phyloP scores from a whole-genome alignment of 202 grass and related monocot species.

The Schoenoplectus tabernaemontani region DNA sequence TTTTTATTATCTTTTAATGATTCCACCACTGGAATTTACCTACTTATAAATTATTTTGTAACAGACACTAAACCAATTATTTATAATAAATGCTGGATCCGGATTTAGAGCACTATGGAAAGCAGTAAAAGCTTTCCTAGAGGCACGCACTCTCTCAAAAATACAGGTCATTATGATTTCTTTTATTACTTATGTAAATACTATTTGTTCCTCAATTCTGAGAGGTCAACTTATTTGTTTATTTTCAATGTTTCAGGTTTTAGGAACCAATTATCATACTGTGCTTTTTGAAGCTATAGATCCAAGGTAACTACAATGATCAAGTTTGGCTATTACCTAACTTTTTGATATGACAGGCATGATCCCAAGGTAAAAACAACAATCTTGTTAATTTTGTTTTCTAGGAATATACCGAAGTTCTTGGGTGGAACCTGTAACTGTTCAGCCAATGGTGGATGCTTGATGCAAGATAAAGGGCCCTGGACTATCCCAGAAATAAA shows the following conservation, averaged over 20 bases:
- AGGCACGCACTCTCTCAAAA: slow-evolving; percentile 70
- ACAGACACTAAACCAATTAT: slow-evolving; percentile 87
- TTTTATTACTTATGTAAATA: slow-evolving; percentile 2
- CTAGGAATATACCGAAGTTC: slow-evolving; percentile 87
- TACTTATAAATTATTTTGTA: slow-evolving; percentile 24
- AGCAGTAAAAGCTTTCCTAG: slow-evolving; percentile 73
- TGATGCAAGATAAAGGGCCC: slow-evolving; percentile 78
- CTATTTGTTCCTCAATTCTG: background rate
- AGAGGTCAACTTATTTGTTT: slow-evolving; percentile 10
- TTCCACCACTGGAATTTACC: slow-evolving; percentile 10
- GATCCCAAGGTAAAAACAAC: slow-evolving; percentile 8
- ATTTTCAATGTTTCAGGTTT: slow-evolving; percentile 42
- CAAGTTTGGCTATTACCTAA: background rate
- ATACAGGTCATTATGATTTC: slow-evolving; percentile 51
- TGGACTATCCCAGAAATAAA: slow-evolving; percentile 56
- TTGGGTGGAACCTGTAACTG: slow-evolving; percentile 79
- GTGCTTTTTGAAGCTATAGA: slow-evolving; percentile 67
- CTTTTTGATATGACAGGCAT: background rate
- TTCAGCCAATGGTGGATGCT: slow-evolving; percentile 59
- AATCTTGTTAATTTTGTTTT: slow-evolving; percentile 24
- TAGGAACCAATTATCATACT: slow-evolving; percentile 60
- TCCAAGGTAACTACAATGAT: slow-evolving; percentile 43
- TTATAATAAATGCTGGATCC: slow-evolving; percentile 91
- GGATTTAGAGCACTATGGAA: slow-evolving; percentile 93
- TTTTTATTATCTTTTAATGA: background rate